Base-by-base conservation (phyloP, 75 land plant species). In the Gnetum montanum region DNA sequence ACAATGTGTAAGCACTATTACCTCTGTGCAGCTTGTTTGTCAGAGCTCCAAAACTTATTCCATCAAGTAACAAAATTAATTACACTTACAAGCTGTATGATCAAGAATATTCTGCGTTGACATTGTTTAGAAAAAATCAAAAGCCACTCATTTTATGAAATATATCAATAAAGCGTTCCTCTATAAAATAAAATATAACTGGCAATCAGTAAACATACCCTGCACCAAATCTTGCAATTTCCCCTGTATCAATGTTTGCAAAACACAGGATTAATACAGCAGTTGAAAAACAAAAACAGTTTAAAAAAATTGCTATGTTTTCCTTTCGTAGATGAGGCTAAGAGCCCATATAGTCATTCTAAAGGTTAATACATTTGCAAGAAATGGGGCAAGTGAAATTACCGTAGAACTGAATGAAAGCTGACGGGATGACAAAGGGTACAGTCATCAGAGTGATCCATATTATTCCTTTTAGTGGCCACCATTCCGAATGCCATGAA, bases 401-500 rank as follows among this genome's bases (percentile, higher is more conserved):
- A 92, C 97, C 95, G 66, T 92, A 92, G 13, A 92, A 61, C 44
- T 79, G 79, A 59, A 84, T 65, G 46, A 76, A 64, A 36, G 76
- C 57, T 4, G 89, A 60, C 19, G 97, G 97, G 46, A 88, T 16
- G 50, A 84, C 66, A 51, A 92, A 92, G 4, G 94, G 81, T n/a
- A 82, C 26, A 6, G 68, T 49, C 64, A 76, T 71, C 27, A 76
- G 60, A 43, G 60, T 43, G 43, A 79, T 43, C 90, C 93, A 88
- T 40, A 88, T 15, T 25, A 79, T 10, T 38, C 71, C 54, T 60
- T 92, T 92, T 6, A 70, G 52, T 34, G 84, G 69, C 97, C 97
- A 92, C 89, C 95, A 84, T 48, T 83, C 90, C 24, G 86, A 81
- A 58, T 92, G 95, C 97, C 97, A 92, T 8, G 43, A 43, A 55